Conservation (phyloP, 83 land plant genomes). For the Diphasiastrum complanatum region DNA sequence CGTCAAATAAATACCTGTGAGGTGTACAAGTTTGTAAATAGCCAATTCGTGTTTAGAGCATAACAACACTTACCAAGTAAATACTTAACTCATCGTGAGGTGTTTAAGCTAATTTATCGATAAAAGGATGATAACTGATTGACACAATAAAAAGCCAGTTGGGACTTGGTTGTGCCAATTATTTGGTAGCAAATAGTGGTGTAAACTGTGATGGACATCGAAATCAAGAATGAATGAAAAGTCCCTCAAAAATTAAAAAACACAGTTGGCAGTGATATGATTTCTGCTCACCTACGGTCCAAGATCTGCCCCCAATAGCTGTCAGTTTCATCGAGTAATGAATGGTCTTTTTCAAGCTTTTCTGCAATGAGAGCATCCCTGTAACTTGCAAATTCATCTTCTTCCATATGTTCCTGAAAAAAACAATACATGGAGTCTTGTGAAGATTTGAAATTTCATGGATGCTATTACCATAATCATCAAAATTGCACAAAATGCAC, state of each 20-base stretch:
- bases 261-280: not conserved
- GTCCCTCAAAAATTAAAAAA: not conserved
- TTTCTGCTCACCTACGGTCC: conserved; percentile 20
- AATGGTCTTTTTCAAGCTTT: conserved; percentile 32
- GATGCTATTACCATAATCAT: no score
- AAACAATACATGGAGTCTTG: no score
- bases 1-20: conserved; percentile 29
- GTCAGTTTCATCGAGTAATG: conserved; percentile 29
- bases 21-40: not conserved
- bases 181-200: not conserved
- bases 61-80: not conserved
- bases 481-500: not conserved
- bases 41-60: not conserved
- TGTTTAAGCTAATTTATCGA: no score
- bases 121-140: no score
- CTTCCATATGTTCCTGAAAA: conserved; percentile 15
- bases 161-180: not conserved
- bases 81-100: no score
- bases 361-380: conserved; percentile 21
- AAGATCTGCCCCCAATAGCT: conserved; percentile 31
- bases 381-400: conserved; percentile 22
- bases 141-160: not conserved
- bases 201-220: not conserved
- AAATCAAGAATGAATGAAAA: not conserved
- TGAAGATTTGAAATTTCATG: no score